Conservation (phyloP, 2,329 filamentous ascomycete genomes). For the Alternaria viburni region DNA sequence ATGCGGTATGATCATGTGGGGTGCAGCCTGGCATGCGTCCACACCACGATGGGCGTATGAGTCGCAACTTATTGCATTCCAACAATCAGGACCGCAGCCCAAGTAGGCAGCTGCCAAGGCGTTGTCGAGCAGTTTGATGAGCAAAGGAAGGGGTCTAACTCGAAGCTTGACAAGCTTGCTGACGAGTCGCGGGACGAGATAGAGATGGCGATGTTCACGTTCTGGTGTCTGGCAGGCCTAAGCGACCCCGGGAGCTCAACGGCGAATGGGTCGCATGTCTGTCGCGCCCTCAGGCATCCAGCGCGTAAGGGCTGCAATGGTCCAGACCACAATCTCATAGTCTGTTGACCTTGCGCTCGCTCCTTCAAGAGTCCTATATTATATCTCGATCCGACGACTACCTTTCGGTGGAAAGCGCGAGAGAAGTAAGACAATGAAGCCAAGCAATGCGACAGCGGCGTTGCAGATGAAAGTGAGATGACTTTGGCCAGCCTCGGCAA, state of each 20-base stretch:
- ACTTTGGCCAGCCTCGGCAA: constrained; percentile 65
- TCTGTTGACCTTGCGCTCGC: not conserved
- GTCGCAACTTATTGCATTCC: not conserved
- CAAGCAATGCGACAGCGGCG: constrained; percentile 63
- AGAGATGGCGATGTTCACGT: not conserved
- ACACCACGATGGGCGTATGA: not conserved
- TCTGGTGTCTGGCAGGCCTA: not conserved
- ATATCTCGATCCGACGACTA: constrained; percentile 27
- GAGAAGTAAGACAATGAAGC: constrained; percentile 54
- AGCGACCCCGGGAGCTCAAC: not conserved
- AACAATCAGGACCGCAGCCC: not conserved
- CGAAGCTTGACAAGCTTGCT: not conserved
- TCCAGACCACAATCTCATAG: not conserved
- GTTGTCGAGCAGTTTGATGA: not conserved
- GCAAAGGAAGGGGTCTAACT: not conserved
- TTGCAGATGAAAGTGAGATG: constrained; percentile 73
- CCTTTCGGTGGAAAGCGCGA: constrained; percentile 55
- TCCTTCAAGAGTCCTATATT: fast-evolving
- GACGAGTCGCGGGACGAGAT: not conserved
- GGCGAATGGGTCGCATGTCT: not conserved
- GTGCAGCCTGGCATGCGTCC: not conserved
- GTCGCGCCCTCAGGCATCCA: not conserved
- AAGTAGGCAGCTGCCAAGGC: constrained; percentile 1
- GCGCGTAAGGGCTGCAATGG: not conserved
- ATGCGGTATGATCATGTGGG: not conserved